A percentile compares a stretch with the other conserved stretches of the same genome.
Evolutionary conservation across 768 basidiomycete species (phyloP).

Genomic region (Amyloporia xantha): DNA sequence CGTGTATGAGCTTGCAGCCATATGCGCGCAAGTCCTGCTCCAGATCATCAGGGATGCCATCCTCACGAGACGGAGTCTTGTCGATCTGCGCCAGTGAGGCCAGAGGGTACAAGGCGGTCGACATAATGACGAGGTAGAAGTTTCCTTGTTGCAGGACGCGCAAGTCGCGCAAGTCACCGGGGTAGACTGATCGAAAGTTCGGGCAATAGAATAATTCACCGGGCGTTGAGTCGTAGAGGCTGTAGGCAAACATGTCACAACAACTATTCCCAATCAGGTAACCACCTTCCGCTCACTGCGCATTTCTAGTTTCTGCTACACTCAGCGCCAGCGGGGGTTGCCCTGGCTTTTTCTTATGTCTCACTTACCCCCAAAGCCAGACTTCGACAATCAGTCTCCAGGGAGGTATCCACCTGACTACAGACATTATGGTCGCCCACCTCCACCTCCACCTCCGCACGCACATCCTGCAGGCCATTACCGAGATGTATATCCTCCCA

Average conservation of each 20-base stretch:
- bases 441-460: constrained; percentile 12
- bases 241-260: constrained; percentile 17
- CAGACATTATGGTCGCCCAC: constrained; percentile 19
- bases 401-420: constrained; percentile 18
- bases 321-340: too few species aligned
- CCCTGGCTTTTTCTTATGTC: too few species aligned
- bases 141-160: too few species aligned
- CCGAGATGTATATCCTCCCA: constrained; percentile 15
- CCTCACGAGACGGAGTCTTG: constrained; percentile 71
- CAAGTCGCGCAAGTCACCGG: too few species aligned
- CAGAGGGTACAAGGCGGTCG: constrained; percentile 57
- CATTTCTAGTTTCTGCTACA: too few species aligned
- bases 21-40: constrained; percentile 87
- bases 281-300: too few species aligned
- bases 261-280: too few species aligned
- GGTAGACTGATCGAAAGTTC: too few species aligned
- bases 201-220: too few species aligned
- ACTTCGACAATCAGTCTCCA: constrained; percentile 21
- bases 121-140: constrained; percentile 16
- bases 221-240: constrained; percentile 2
- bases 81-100: constrained; percentile 77
- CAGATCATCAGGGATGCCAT: constrained; percentile 73
- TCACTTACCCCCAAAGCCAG: constrained; percentile 26
- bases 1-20: constrained; percentile 92
- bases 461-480: constrained; percentile 13